A percentile compares a stretch with the other conserved stretches of the same genome.
Evolutionary conservation across 1,284 basidiomycete genomes (phyloP).

Genomic region (Mycena sp.): DNA sequence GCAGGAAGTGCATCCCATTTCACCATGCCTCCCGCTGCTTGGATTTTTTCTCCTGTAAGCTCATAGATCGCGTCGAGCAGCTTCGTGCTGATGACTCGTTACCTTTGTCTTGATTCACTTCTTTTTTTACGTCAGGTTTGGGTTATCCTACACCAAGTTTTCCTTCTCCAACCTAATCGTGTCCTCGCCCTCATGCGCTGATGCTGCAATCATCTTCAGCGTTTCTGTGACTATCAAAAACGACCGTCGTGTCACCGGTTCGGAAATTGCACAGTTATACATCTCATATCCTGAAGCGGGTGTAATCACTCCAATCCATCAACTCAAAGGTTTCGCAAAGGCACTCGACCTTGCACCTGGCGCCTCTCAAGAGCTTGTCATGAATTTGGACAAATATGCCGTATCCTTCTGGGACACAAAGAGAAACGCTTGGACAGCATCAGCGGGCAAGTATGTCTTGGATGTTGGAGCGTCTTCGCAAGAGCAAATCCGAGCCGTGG

Average conservation of each 20-base stretch:
- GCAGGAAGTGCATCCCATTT: no score
- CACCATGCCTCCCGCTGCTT: no score
- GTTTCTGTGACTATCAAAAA: conserved; percentile 64
- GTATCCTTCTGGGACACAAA: conserved; percentile 65
- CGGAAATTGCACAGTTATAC: conserved; percentile 77
- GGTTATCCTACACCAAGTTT: conserved; percentile 81
- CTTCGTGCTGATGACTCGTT: conserved; percentile 39
- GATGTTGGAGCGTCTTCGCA: conserved; percentile 59
- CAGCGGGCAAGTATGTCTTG: conserved; percentile 55
- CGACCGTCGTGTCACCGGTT: conserved; percentile 63
- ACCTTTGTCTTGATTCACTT: conserved; percentile 17
- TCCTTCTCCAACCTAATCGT: conserved; percentile 57
- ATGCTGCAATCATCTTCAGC: conserved; percentile 46
- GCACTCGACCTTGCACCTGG: conserved; percentile 58
- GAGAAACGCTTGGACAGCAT: conserved; percentile 53
- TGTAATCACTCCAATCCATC: conserved; percentile 62
- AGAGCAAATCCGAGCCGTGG: no score
- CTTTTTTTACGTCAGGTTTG: conserved; percentile 51
- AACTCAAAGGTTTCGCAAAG: conserved; percentile 71
- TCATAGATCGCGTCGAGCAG: no score
- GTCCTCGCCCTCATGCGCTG: conserved; percentile 36
- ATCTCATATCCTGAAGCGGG: conserved; percentile 64
- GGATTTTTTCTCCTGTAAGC: no score
- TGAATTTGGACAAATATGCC: conserved; percentile 66
- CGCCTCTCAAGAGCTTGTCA: conserved; percentile 44